Conservation (phyloP, 2,329 filamentous ascomycete genomes). For the Cladorrhinum sp. region DNA sequence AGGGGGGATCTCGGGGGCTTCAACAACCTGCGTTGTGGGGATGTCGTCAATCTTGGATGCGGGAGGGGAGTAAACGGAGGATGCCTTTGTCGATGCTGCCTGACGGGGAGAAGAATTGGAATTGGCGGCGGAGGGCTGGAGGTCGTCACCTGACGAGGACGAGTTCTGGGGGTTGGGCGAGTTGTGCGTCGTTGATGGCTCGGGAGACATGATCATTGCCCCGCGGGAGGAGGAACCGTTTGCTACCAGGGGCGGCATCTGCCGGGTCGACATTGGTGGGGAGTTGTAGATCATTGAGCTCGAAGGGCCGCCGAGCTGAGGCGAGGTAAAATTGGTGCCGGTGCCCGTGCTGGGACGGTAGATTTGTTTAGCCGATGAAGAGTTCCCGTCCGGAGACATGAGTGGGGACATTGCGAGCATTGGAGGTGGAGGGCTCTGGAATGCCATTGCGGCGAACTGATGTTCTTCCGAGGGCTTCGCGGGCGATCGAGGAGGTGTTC, state of each 20-base stretch:
- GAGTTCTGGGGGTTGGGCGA: conserved; percentile 10
- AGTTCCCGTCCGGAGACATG: conserved; percentile 14
- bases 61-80: neutral
- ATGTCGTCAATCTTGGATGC: neutral
- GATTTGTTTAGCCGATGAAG: neutral
- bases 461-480: neutral
- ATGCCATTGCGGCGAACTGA: neutral
- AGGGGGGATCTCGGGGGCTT: conserved; percentile 6
- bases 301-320: neutral
- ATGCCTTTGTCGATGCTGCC: neutral
- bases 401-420: conserved; percentile 15
- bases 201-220: conserved; percentile 9
- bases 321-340: neutral
- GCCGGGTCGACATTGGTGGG: conserved; percentile 10
- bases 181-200: conserved; percentile 1
- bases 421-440: conserved; percentile 11
- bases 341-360: neutral
- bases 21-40: conserved; percentile 9
- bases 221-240: neutral
- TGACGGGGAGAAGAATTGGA: conserved; percentile 1
- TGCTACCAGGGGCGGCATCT: neutral
- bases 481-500: conserved; percentile 2
- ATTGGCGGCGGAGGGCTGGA: neutral
- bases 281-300: conserved; percentile 15
- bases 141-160: conserved; percentile 16